Conservation (phyloP, 2,329 filamentous ascomycete species). For the Penicillium sumatraense region DNA sequence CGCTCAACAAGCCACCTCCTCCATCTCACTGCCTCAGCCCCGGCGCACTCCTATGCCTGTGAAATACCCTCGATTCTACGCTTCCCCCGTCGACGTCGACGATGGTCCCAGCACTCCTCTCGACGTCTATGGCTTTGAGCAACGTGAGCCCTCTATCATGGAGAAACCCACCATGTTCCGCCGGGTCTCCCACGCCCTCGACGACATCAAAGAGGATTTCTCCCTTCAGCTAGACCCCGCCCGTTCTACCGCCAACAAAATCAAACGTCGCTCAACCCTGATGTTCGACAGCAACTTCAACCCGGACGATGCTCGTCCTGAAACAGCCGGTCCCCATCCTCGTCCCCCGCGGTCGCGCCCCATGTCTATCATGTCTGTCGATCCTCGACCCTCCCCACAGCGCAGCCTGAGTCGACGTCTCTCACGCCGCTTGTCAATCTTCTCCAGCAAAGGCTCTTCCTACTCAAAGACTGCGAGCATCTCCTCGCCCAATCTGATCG, state of each 20-base stretch:
- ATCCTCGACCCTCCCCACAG: conserved; percentile 23
- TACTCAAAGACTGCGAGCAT: conserved; percentile 28
- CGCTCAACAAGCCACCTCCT: conserved; percentile 30
- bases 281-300: conserved; percentile 19
- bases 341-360: conserved; percentile 25
- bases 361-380: conserved; percentile 32
- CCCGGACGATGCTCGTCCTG: conserved; percentile 8
- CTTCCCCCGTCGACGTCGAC: conserved; percentile 36
- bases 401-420: conserved; percentile 32
- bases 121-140: conserved; percentile 38
- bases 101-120: conserved; percentile 36
- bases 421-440: conserved; percentile 29
- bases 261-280: conserved; percentile 36
- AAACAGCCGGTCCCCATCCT: conserved; percentile 18
- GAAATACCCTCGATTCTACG: conserved; percentile 40
- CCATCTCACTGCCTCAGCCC: conserved; percentile 24
- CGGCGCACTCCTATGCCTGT: conserved; percentile 19
- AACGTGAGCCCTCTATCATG: conserved; percentile 38
- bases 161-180: conserved; percentile 33
- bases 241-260: conserved; percentile 27
- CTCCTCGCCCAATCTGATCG: conserved; percentile 40
- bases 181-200: conserved; percentile 41
- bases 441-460: conserved; percentile 20
- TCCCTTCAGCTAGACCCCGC: conserved; percentile 31
- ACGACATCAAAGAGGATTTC: conserved; percentile 41